Evolutionary conservation across 805 yeast genomes (phyloP), one percentile per base, ranked within the genome.

Genomic region (Blastobotrys americana): DNA sequence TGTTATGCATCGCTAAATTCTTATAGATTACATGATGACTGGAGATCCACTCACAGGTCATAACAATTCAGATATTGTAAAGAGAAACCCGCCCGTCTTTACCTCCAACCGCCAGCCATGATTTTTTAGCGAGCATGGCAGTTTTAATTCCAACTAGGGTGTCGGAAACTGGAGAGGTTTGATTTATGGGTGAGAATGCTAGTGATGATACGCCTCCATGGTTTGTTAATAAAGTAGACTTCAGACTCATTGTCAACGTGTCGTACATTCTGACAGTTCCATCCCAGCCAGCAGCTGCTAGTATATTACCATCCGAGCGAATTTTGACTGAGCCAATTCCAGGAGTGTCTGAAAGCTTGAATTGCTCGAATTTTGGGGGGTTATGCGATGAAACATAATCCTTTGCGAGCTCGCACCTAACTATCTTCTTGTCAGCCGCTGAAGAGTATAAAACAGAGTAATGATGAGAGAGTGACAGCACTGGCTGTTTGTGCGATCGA

Each of bases 11-110:
- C n/a, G n/a, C n/a, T n/a, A n/a, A n/a, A n/a, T n/a, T n/a, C n/a
- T n/a, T n/a, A n/a, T n/a, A n/a, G n/a, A n/a, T n/a, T n/a, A n/a
- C n/a, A n/a, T n/a, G n/a, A n/a, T n/a, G n/a, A n/a, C n/a, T n/a
- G n/a, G n/a, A n/a, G n/a, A n/a, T n/a, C n/a, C n/a, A n/a, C n/a
- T n/a, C n/a, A n/a, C n/a, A n/a, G n/a, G n/a, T n/a, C n/a, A n/a
- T n/a, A n/a, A n/a, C n/a, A n/a, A n/a, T n/a, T n/a, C n/a, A n/a
- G n/a, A n/a, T n/a, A n/a, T n/a, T n/a, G n/a, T n/a, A n/a, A n/a
- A n/a, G n/a, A n/a, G n/a, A 66, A 2, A 78, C 64, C 2, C 77
- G 64, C 2, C 82, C 82, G 49, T 78, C 82, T 41, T 73, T 75
- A 39, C 73, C 77, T 0, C 77, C 83, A 1, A 70, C 68, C 3